Base-by-base conservation (phyloP, 371 early-diverging fungal genomes). In the Batkoa obscura region DNA sequence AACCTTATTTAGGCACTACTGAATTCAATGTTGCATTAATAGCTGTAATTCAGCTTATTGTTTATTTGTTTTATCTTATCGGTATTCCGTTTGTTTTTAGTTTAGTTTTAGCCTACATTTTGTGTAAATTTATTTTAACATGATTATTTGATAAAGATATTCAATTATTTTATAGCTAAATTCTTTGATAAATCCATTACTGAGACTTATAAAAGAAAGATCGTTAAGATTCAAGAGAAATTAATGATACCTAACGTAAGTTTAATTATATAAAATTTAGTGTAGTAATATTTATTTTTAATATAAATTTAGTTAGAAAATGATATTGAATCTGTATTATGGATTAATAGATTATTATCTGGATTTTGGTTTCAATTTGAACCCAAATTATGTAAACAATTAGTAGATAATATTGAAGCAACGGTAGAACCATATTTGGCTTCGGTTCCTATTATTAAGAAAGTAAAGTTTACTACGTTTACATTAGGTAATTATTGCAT, bases 391-490 rank as follows among this genome's bases (percentile, higher is more conserved):
- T 12, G 39, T 10, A 10, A 53, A 12, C 13, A 10, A 15, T 38
- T 53, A 23, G 31, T 39, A 12, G 31, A 9, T 31, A 31, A 31
- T 13, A 39, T 53, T 38, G 53, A 53, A 35, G 15, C 35, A 3
- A 39, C n/a, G 5, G 13, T 41, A n/a, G 38, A 12, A 15, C 17
- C 13, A 23, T 39, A 53, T 37, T 31, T 53, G 6, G 39, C 53
- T 39, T 3, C 53, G 8, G 9, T 45, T 45, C 23, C 23, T 23
- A n/a, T 45, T 45, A 50, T 50, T 35, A 10, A 36, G 6, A 38
- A 3, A 6, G 41, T 98, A 41, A 72, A 79, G 17, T 74, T 99
- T 31, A 81, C 93, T 4, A 83, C 86, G 17, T 94, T 99, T 65
- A 98, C 98, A 1, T 74, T 99, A 58, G 23, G 23, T 23, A 23